phyloP scores from a whole-genome alignment of 129 eudicot genomes.

The Pittosporum tobira region DNA sequence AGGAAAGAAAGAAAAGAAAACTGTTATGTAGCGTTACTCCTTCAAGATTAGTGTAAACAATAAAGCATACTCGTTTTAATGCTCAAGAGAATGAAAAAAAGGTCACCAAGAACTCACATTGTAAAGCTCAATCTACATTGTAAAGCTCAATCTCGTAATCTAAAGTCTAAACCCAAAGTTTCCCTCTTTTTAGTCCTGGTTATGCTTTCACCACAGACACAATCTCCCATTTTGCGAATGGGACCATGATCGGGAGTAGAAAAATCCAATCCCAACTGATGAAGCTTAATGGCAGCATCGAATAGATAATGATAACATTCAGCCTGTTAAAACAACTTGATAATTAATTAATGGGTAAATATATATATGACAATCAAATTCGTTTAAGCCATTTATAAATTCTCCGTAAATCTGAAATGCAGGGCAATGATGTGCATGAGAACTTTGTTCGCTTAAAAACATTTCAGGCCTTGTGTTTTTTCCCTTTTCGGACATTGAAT shows the following conservation, averaged over 20 bases:
- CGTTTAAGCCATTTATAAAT: too few species aligned
- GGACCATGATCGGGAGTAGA: slow-evolving; percentile 21
- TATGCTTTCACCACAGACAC: slow-evolving; percentile 1
- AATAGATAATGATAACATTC: slow-evolving; percentile 35
- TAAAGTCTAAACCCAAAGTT: neutral
- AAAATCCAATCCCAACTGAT: slow-evolving; percentile 27
- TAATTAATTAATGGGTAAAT: neutral
- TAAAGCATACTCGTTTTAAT: too few species aligned
- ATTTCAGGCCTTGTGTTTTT: too few species aligned
- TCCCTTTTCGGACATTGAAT: too few species aligned
- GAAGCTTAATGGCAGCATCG: slow-evolving; percentile 30
- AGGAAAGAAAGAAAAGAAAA: too few species aligned
- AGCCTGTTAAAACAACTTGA: slow-evolving; percentile 19
- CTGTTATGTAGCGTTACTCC: too few species aligned
- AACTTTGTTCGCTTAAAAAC: too few species aligned
- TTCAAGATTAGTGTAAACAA: too few species aligned
- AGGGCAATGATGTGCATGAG: too few species aligned
- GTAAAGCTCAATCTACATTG: slow-evolving; percentile 9
- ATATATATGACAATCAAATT: neutral
- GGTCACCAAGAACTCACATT: slow-evolving; percentile 12
- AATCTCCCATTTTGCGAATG: slow-evolving; percentile 9
- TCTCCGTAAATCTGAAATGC: too few species aligned
- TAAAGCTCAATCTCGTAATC: slow-evolving; percentile 6
- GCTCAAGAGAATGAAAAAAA: neutral
- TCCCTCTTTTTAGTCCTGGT: slow-evolving; percentile 1